phyloP scores from a whole-genome alignment of 805 yeast species.

The Nakazawaea holstii region DNA sequence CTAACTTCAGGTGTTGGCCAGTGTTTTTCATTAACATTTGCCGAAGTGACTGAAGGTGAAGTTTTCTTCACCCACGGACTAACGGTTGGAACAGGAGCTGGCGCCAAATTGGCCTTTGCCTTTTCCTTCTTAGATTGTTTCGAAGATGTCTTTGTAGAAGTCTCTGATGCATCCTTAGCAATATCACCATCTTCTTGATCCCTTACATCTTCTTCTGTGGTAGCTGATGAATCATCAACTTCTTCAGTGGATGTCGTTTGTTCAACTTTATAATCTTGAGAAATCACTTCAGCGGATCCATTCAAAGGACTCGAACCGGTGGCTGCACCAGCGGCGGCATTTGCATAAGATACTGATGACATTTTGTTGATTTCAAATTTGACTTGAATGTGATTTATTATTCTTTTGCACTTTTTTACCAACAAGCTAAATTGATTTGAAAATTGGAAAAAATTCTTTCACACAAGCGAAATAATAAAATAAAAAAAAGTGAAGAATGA shows the following conservation, averaged over 20 bases:
- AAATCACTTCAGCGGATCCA: not conserved
- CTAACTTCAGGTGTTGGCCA: constrained; percentile 34
- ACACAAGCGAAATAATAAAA: too few species aligned
- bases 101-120: constrained; percentile 37
- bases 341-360: constrained; percentile 21
- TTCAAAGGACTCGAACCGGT: constrained; percentile 8
- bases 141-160: not conserved
- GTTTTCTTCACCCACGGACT: constrained; percentile 52
- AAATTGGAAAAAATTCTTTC: too few species aligned
- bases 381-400: not conserved
- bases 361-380: too few species aligned
- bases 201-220: constrained; percentile 6
- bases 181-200: not conserved
- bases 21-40: constrained; percentile 19
- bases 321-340: constrained; percentile 18
- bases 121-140: constrained; percentile 17
- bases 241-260: constrained; percentile 22
- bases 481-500: too few species aligned
- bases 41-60: constrained; percentile 20
- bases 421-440: too few species aligned
- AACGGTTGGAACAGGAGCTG: constrained; percentile 60
- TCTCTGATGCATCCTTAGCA: not conserved
- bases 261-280: constrained; percentile 19
- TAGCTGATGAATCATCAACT: constrained; percentile 9
- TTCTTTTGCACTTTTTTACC: too few species aligned